Percentiles rank a stretch among this genome's conserved stretches.
These are phyloP conservation scores for Salix purpurea DNA, from an alignment of 345 rosid species.

Conservation along the genomic window DNA sequence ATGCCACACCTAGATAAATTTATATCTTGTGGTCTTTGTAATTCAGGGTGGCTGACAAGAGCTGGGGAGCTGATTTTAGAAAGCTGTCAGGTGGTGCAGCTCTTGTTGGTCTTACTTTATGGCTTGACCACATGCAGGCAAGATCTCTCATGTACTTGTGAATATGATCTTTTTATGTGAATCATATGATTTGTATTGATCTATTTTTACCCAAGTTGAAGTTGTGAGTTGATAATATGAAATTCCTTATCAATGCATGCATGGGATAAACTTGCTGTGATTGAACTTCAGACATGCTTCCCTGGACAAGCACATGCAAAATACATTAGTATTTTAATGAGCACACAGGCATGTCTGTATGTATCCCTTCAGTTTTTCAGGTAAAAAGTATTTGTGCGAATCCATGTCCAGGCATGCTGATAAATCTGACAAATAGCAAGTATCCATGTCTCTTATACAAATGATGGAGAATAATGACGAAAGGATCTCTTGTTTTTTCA, in stretches of 20 bases:
- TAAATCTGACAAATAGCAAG: not conserved
- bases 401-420: not conserved
- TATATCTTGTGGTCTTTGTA: constrained; percentile 16
- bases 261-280: not conserved
- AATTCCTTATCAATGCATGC: not conserved
- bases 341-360: not conserved
- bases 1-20: not conserved
- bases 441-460: not conserved
- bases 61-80: constrained; percentile 96
- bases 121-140: constrained; percentile 99
- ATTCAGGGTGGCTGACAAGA: constrained; percentile 85
- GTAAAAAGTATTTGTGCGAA: not conserved
- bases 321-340: not conserved
- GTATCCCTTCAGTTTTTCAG: not conserved
- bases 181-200: not conserved
- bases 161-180: not conserved
- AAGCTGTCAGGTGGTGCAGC: constrained; percentile 93
- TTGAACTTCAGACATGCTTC: not conserved
- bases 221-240: not conserved
- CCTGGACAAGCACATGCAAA: not conserved
- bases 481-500: not conserved
- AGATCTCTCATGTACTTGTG: constrained; percentile 16
- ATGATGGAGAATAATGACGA: not conserved
- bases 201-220: not conserved
- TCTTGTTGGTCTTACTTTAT: constrained; percentile 84